These are phyloP conservation scores for Tubosaeta sp. DNA, from an alignment of 768 basidiomycete genomes.

Conservation along the genomic window DNA sequence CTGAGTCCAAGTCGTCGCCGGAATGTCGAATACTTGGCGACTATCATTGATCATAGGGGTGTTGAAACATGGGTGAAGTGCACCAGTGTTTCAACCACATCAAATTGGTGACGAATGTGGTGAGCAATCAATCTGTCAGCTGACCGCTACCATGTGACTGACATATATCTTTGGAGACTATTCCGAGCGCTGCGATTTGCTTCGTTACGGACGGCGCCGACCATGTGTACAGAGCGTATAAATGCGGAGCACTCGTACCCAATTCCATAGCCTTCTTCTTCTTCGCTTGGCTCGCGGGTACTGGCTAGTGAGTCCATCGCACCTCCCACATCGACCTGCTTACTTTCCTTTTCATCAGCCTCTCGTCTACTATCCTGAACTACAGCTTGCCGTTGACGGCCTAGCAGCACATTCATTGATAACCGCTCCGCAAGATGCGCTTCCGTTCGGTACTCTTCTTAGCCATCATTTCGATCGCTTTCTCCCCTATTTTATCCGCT, in stretches of 20 bases:
- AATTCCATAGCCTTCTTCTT: background rate
- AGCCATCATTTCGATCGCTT: background rate
- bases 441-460: background rate
- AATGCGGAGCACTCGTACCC: background rate
- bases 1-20: too few relatives aligned
- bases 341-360: background rate
- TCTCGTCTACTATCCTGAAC: background rate
- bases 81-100: too few relatives aligned
- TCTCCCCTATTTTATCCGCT: background rate
- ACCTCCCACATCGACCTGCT: background rate
- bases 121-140: too few relatives aligned
- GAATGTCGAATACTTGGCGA: too few relatives aligned
- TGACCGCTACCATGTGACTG: background rate
- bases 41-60: background rate
- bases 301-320: background rate
- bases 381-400: background rate
- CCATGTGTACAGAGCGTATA: background rate
- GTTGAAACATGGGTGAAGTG: too few relatives aligned
- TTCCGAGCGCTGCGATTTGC: slow-evolving; percentile 51
- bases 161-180: slow-evolving; percentile 37
- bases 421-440: background rate
- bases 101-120: too few relatives aligned
- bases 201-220: too few relatives aligned
- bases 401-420: background rate
- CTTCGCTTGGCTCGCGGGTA: background rate